Base-by-base conservation (phyloP, 2,329 filamentous ascomycete genomes). In the Aotearoamyces nothofagi region DNA sequence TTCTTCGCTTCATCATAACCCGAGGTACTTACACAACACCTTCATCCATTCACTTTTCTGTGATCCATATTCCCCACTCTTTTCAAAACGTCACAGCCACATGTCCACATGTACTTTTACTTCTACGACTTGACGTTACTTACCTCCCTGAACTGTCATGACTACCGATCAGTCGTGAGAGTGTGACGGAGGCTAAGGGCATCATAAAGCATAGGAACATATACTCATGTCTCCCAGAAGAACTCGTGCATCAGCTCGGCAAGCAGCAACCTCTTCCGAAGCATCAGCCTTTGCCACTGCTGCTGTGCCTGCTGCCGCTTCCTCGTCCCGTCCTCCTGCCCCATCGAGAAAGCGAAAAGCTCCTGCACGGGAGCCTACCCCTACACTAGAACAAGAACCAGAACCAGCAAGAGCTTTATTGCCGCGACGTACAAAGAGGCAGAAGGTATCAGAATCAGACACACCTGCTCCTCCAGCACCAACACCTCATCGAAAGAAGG, bases 181-280 rank as follows among this genome's bases (percentile, higher is more conserved):
- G 26, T 23, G 33, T 24, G 33, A 33, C 17, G 11, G 23, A 27
- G 27, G 23, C 22, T 22, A 25, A 29, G 33, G 16, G 31, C 29
- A 33, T 12, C 17, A 15, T 35, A 25, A 25, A 15, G 7, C 8
- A 22, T 22, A 36, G 34, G 31, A 26, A 22, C 38, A 43, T 33
- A 39, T 63, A 77, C 81, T 87, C 75, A 94, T 93, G 84, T 82
- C 81, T 72, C 64, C 75, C 70, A 94, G 86, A 81, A 76, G 90
- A 50, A 94, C 87, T 66, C 83, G 87, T 65, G 90, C 86, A 50
- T 78, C 86, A 57, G 79, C 86, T 63, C 84, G 84, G 66, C 76
- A 82, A 70, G 81, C 81, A 62, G 78, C 81, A 52, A 70, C 49
- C 44, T 39, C 49, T 38, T 39, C 45, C 42, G 36, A 45, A 28